These are phyloP conservation scores for Arthrinium puccinioides DNA, from an alignment of 2,329 filamentous ascomycete species.

Conservation along the genomic window DNA sequence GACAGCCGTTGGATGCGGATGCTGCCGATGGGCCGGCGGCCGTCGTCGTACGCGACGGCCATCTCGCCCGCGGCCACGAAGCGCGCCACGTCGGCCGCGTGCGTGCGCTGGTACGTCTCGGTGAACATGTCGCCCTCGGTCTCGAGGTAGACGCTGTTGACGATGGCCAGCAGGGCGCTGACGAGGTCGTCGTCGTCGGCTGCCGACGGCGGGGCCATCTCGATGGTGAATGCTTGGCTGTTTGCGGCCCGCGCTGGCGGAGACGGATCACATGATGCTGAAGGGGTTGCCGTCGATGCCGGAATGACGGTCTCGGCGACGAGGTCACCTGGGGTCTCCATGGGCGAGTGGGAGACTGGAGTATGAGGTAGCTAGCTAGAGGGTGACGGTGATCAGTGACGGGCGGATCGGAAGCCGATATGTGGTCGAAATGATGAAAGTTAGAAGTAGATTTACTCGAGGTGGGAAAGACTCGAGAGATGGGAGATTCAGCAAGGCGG, in stretches of 20 bases:
- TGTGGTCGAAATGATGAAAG: too few relatives aligned
- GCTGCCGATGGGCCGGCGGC: constrained; percentile 13
- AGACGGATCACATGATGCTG: neutral
- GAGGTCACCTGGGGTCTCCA: too few relatives aligned
- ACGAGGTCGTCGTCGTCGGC: constrained; percentile 10
- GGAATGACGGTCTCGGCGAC: constrained; percentile 7
- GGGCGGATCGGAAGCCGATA: too few relatives aligned
- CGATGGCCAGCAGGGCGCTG: constrained; percentile 9
- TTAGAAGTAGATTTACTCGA: too few relatives aligned
- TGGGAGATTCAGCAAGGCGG: too few relatives aligned
- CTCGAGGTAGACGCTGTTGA: constrained; percentile 35
- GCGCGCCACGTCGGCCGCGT: constrained; percentile 9
- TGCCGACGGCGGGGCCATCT: constrained; percentile 8
- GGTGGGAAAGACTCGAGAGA: too few relatives aligned
- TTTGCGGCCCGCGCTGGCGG: neutral
- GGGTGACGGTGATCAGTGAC: too few relatives aligned
- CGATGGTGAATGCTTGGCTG: constrained; percentile 5
- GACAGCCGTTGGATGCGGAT: constrained; percentile 13
- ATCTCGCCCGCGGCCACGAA: constrained; percentile 15
- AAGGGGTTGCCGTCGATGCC: constrained; percentile 7
- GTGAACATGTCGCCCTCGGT: constrained; percentile 46
- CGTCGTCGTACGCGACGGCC: constrained; percentile 9
- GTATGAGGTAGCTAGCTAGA: too few relatives aligned
- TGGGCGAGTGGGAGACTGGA: too few relatives aligned
- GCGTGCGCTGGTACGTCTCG: constrained; percentile 15